A percentile compares a stretch with the other conserved stretches of the same genome.
Evolutionary conservation across 257 asterid genomes (phyloP).

Genomic region (Primulina eburnea): DNA sequence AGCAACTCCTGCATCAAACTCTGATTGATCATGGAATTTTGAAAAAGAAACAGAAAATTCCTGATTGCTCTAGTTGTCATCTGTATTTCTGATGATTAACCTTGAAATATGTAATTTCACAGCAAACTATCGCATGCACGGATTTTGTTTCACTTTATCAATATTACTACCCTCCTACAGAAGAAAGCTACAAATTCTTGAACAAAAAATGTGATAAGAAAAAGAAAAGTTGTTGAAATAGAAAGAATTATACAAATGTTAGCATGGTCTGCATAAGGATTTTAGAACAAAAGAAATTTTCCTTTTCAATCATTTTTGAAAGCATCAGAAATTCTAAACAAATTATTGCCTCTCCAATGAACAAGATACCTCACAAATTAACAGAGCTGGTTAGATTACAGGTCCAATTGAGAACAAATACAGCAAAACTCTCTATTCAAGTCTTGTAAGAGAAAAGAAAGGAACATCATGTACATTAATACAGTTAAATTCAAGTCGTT

Average conservation of each 20-base stretch:
- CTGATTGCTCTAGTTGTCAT: background rate
- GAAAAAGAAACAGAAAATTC: constrained; percentile 1
- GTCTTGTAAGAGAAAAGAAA: background rate
- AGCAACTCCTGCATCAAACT: constrained; percentile 76
- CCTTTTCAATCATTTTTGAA: background rate
- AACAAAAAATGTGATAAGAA: background rate
- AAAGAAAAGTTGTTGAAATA: background rate
- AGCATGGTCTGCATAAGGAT: background rate
- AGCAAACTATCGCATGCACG: background rate
- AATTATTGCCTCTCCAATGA: background rate
- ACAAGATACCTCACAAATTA: background rate
- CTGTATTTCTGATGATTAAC: background rate
- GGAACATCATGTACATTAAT: background rate
- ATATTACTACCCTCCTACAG: background rate
- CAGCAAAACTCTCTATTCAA: background rate
- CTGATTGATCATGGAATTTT: constrained; percentile 10
- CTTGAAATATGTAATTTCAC: background rate
- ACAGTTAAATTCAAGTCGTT: background rate
- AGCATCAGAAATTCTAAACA: background rate
- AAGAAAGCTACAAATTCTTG: background rate
- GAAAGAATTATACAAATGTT: background rate
- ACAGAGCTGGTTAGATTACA: background rate
- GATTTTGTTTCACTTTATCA: background rate
- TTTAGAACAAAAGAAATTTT: background rate
- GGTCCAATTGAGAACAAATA: constrained; percentile 3